A percentile compares a stretch with the other conserved stretches of the same genome.
Evolutionary conservation across 768 basidiomycete genomes (phyloP).

Genomic region (Rhizopogon vinicolor): DNA sequence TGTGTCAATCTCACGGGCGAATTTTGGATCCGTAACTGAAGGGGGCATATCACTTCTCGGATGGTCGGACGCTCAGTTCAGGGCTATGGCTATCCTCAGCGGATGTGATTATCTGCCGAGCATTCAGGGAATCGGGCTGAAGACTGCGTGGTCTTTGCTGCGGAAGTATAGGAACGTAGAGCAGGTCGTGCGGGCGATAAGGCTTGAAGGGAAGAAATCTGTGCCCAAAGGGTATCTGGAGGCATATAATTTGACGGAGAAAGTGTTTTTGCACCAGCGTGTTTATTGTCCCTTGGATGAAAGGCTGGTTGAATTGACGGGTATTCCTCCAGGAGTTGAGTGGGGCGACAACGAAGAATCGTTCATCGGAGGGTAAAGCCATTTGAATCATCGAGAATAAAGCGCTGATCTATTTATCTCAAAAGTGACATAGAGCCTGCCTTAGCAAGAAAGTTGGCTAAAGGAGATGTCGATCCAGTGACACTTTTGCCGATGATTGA

Average conservation of each 20-base stretch:
- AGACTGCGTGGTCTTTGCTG: slow-evolving; percentile 83
- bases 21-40: slow-evolving; percentile 61
- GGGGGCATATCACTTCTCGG: slow-evolving; percentile 72
- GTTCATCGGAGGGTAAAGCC: slow-evolving; percentile 64
- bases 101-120: slow-evolving; percentile 93
- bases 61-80: slow-evolving; percentile 88
- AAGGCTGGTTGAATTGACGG: slow-evolving; percentile 66
- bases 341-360: slow-evolving; percentile 62
- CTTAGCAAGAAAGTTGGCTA: slow-evolving; percentile 62
- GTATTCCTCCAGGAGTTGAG: slow-evolving; percentile 43
- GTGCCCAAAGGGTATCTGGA: slow-evolving; percentile 76
- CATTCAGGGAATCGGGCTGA: slow-evolving; percentile 88
- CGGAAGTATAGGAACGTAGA: slow-evolving; percentile 84
- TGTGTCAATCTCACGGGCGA: slow-evolving; percentile 56
- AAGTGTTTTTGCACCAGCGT: slow-evolving; percentile 89
- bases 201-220: slow-evolving; percentile 77
- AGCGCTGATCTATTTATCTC: slow-evolving; percentile 4
- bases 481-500: slow-evolving; percentile 69
- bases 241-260: slow-evolving; percentile 78
- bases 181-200: slow-evolving; percentile 70
- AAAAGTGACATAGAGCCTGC: slow-evolving; percentile 58
- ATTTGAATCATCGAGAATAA: background rate
- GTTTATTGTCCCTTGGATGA: slow-evolving; percentile 76
- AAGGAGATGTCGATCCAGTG: slow-evolving; percentile 68
- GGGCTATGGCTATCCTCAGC: slow-evolving; percentile 89